Evolutionary conservation across 331 rosid species (phyloP), one percentile per base, ranked within the genome.

Genomic region (Pyracantha coccinea): DNA sequence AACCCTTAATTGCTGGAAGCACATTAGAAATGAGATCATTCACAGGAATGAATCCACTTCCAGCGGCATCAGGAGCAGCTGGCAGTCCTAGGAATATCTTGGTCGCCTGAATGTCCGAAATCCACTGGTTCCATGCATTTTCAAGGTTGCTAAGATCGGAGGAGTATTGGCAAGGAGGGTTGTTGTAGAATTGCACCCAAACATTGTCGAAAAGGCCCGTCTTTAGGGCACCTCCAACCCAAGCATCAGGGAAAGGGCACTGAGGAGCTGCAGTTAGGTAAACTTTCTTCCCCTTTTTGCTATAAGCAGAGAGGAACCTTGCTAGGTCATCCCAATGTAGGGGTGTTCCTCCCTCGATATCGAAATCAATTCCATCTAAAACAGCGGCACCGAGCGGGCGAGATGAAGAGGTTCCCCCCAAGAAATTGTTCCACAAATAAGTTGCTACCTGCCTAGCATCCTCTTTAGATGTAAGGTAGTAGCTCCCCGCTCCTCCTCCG

Each of bases 131-230:
- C 89, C 89, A 87, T 44, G 88, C 80, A 53, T 25, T 78, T 32
- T 69, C 79, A 25, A 85, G 87, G 71, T 71, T 68, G 69, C 15
- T 71, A 17, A 75, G 54, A 23, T 81, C 80, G 4, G 85, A 78
- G 9, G 80, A 68, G 75, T 85, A 87, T 28, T 87, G 85, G 72
- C 89, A 87, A 6, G 83, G 84, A 8, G 86, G 58, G 57, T 85
- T 85, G 68, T 83, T 85, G 81, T 85, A 87, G 67, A 85, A 87
- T 55, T 87, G 87, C 28, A 87, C 86, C 91, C 87, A 87, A 32
- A 85, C 86, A 19, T 27, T 66, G 86, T 87, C 86, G 57, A 85
- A 87, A 38, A 85, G 80, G 13, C 86, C 88, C 0, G 89, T 85
- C 4, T 61, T 76, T 3, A 87, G 68, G 16, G 89, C 91, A 15